A percentile compares a stretch with the other conserved stretches of the same genome.
phyloP scores from a whole-genome alignment of 2,329 filamentous ascomycete genomes.

The Pseudogymnoascus verrucosus region DNA sequence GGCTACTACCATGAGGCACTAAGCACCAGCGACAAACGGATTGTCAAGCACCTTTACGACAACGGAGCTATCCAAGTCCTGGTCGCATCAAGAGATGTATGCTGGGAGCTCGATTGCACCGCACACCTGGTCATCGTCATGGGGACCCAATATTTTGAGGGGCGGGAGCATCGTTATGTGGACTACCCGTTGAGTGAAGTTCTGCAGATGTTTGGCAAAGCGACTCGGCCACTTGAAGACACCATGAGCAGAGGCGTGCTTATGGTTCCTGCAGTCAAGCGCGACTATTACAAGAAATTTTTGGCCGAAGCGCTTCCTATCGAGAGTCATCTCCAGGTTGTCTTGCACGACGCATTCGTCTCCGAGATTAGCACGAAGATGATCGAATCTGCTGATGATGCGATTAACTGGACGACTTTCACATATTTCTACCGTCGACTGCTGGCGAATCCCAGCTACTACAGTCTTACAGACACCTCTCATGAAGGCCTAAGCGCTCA shows the following conservation, averaged over 20 bases:
- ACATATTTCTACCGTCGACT: constrained; percentile 96
- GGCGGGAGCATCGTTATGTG: constrained; percentile 91
- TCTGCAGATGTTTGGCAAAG: constrained; percentile 96
- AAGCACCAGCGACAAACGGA: constrained; percentile 79
- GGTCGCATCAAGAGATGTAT: constrained; percentile 76
- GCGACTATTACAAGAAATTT: constrained; percentile 99
- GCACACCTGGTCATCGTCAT: constrained; percentile 92
- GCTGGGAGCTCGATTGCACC: constrained; percentile 85
- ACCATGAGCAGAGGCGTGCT: constrained; percentile 83
- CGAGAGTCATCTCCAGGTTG: constrained; percentile 86
- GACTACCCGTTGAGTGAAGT: constrained; percentile 94
- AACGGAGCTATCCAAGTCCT: constrained; percentile 65
- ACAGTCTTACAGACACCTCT: constrained; percentile 78
- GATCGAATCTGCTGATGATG: constrained; percentile 90
- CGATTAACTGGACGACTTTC: constrained; percentile 96
- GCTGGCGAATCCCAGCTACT: constrained; percentile 93
- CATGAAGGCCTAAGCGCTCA: constrained; percentile 92
- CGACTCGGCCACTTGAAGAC: constrained; percentile 69
- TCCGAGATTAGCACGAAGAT: constrained; percentile 95
- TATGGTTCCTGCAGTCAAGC: constrained; percentile 90
- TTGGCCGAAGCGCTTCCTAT: constrained; percentile 91
- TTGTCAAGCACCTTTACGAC: constrained; percentile 83
- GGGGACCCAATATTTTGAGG: constrained; percentile 97
- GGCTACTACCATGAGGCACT: constrained; percentile 97
- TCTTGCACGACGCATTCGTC: constrained; percentile 91